These are phyloP conservation scores for Colletotrichum australisinense DNA, from an alignment of 2,329 filamentous ascomycete species.

Conservation along the genomic window DNA sequence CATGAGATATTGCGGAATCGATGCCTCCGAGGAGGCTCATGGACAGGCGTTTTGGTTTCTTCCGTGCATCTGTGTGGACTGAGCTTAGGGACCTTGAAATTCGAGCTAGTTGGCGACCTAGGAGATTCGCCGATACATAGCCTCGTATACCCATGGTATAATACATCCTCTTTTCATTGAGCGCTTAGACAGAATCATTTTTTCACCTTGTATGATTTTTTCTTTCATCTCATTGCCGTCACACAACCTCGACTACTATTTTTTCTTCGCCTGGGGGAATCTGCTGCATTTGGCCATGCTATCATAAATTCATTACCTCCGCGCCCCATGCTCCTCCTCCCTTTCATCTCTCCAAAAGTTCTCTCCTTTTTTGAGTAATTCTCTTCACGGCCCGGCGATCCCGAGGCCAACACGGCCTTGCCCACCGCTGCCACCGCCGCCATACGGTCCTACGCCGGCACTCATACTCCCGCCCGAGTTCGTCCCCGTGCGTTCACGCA, in stretches of 20 bases:
- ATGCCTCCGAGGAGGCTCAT: background rate
- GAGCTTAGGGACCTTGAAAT: background rate
- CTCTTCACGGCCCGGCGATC: conserved; percentile 58
- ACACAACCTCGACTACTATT: background rate
- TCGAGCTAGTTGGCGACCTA: background rate
- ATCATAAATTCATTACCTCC: conserved; percentile 33
- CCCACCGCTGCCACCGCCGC: background rate
- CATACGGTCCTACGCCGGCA: conserved; percentile 38
- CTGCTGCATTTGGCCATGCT: conserved; percentile 27
- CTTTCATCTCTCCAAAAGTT: background rate
- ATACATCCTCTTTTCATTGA: background rate
- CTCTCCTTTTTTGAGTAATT: background rate
- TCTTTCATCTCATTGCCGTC: background rate
- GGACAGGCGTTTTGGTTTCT: background rate
- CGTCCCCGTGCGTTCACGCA: conserved; percentile 77
- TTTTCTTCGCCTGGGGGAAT: background rate
- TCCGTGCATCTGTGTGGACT: background rate
- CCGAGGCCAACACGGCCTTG: conserved; percentile 61
- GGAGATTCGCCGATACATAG: background rate
- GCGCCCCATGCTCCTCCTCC: background rate
- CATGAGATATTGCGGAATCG: background rate
- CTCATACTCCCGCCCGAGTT: conserved; percentile 39
- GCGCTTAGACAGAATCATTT: too few relatives aligned
- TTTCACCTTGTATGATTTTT: too few relatives aligned
- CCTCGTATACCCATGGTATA: background rate